Base-by-base conservation (phyloP, 176 grass and related monocot genomes). In the Elaeis guineensis region DNA sequence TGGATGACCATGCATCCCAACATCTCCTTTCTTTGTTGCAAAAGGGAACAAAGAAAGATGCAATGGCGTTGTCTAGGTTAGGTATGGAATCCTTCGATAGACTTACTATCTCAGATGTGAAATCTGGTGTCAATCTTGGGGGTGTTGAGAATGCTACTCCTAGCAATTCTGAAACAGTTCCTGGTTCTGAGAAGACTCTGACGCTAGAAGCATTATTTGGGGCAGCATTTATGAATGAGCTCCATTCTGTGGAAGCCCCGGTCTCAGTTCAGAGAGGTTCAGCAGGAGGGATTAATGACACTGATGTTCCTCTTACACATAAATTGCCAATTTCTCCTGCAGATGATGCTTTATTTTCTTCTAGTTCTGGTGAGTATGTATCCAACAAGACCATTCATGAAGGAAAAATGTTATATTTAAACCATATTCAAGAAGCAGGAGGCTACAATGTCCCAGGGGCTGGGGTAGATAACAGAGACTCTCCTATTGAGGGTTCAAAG, bases 141-240 rank as follows among this genome's bases (percentile, higher is more conserved):
- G 51, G 57, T 50, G 62, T 76, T 86, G 83, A 79, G 77, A 87
- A 61, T 52, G 30, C 57, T 70, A 48, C 39, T 18, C 21, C 57
- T 69, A 67, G 64, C 62, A 83, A 68, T 25, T 50, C 64, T 61
- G 79, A 89, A 54, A 71, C 66, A 32, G 50, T 39, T 62, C 63
- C 64, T 80, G 66, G 75, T 67, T 81, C 88, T 49, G 84, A 78
- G 25, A 81, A 85, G 23, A 89, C 68, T 50, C n/a, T 83, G 25
- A 98, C 88, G 58, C 66, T 93, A 53, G 94, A 92, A 89, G 71
- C 85, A 51, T 75, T 98, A 76, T 98, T 98, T 53, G 94, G 94
- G 25, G 61, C 74, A 25, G 78, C 84, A 60, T 98, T 98, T 76
- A 93, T 98, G 94, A 89, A 79, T 64, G 94, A 92, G 67, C 94